Conservation (phyloP, 2,329 filamentous ascomycete genomes). For the Chalaropsis ovoidea region DNA sequence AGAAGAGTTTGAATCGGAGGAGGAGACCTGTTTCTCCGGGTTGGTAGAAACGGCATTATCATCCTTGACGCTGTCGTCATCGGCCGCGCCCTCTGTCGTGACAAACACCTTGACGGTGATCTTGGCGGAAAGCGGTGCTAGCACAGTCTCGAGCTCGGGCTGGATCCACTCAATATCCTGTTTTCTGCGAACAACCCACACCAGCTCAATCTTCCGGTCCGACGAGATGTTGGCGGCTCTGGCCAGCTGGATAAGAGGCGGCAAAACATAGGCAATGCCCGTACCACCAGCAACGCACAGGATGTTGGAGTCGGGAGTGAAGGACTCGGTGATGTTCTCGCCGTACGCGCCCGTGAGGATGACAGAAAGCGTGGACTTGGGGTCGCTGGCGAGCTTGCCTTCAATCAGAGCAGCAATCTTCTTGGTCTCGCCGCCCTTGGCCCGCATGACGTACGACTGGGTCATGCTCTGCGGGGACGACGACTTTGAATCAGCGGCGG, state of each 20-base stretch:
- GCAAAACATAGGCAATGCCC: slow-evolving; percentile 36
- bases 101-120: slow-evolving; percentile 50
- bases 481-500: slow-evolving; percentile 30
- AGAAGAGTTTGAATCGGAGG: slow-evolving; percentile 29
- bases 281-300: slow-evolving; percentile 37
- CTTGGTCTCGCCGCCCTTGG: slow-evolving; percentile 50
- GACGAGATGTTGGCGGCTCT: slow-evolving; percentile 39
- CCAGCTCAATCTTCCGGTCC: slow-evolving; percentile 46
- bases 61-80: not conserved
- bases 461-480: slow-evolving; percentile 32
- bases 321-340: slow-evolving; percentile 37
- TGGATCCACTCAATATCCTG: slow-evolving; percentile 49
- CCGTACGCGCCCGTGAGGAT: slow-evolving; percentile 57
- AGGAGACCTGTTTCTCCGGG: slow-evolving; percentile 26
- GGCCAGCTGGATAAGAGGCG: slow-evolving; percentile 32
- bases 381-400: slow-evolving; percentile 31
- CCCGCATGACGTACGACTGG: slow-evolving; percentile 49
- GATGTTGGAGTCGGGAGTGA: slow-evolving; percentile 36
- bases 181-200: slow-evolving; percentile 52
- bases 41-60: slow-evolving; percentile 16
- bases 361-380: slow-evolving; percentile 34
- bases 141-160: slow-evolving; percentile 45
- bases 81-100: slow-evolving; percentile 34
- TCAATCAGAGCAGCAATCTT: slow-evolving; percentile 41
- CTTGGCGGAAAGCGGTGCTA: slow-evolving; percentile 33